Conservation (phyloP, 768 basidiomycete species). For the Boletales sp. region DNA sequence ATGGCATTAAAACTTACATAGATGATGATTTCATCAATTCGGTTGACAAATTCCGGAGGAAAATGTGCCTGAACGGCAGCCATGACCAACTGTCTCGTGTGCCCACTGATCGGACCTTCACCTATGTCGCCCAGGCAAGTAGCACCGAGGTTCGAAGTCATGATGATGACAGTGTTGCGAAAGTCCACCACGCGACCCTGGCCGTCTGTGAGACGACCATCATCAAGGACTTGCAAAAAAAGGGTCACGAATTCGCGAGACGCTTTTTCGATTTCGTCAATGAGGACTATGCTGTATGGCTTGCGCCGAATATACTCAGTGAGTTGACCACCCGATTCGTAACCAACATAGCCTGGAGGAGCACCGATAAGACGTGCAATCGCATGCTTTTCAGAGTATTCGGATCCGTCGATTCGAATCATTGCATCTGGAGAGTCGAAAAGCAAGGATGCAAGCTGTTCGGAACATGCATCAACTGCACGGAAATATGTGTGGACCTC, state of each 20-base stretch:
- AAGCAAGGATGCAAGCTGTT: conserved; percentile 77
- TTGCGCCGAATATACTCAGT: conserved; percentile 92
- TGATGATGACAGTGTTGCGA: conserved; percentile 89
- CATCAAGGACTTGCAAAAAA: conserved; percentile 84
- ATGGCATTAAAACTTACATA: conserved; percentile 38
- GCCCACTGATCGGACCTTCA: conserved; percentile 61
- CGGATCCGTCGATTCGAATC: conserved; percentile 90
- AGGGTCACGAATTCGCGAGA: conserved; percentile 70
- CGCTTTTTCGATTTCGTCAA: conserved; percentile 92
- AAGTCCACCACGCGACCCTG: conserved; percentile 89
- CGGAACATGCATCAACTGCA: conserved; percentile 2
- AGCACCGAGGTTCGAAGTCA: conserved; percentile 91
- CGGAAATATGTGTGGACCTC: neutral
- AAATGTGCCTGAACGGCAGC: conserved; percentile 79
- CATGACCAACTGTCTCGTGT: conserved; percentile 68
- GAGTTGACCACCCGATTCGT: conserved; percentile 86
- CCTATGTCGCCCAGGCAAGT: conserved; percentile 70
- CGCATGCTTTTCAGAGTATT: conserved; percentile 85
- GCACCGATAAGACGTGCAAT: conserved; percentile 67
- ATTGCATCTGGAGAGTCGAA: conserved; percentile 91
- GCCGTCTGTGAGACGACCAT: conserved; percentile 88
- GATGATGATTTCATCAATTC: conserved; percentile 82
- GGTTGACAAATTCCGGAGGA: conserved; percentile 90
- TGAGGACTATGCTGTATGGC: conserved; percentile 82
- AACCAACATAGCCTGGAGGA: conserved; percentile 88